Evolutionary conservation across 1,139 yeast genomes (phyloP), one percentile per base, ranked within the genome.

Genomic region (Taphrina pruni): DNA sequence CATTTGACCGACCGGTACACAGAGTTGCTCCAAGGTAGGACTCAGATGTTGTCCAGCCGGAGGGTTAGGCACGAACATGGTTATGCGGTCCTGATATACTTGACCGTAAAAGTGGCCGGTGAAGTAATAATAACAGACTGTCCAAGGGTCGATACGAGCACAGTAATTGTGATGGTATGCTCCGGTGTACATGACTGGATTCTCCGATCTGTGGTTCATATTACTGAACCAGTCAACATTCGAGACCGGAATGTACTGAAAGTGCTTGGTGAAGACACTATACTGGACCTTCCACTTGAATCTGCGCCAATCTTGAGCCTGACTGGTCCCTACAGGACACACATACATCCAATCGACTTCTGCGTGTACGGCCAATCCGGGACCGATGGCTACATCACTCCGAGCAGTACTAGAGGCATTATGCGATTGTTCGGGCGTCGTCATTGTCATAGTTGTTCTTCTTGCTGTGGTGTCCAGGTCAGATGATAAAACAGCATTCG

Each of bases 81-180:
- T 50, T 36, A 50, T 50, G n/a, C 21, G 54, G 6, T 35, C n/a
- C n/a, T 32, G 54, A 50, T 50, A 50, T 50, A 50, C 54, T n/a
- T 50, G 54, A n/a, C 54, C 54, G 21, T 26, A 21, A n/a, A 50
- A 50, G 36, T 50, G 54, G 12, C 36, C 36, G 11, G 36, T 21
- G n/a, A 50, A 50, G 21, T 21, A 11, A 50, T 50, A 50, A 1
- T 50, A 50, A n/a, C 54, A 50, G 11, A 11, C n/a, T 8, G 35
- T 21, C 12, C n/a, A 14, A 50, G n/a, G 36, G n/a, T 21, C n/a
- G n/a, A 50, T 9, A 9, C 54, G 35, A n/a, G 2, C 12, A n/a
- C 54, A 50, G 11, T 20, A 11, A 11, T 8, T 11, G n/a, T n/a
- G 35, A 21, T 20, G 35, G 36, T 50, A 50, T 6, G 36, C 20